These are phyloP conservation scores for Chrysosporium queenslandicum DNA, from an alignment of 2,329 filamentous ascomycete genomes.

Conservation along the genomic window DNA sequence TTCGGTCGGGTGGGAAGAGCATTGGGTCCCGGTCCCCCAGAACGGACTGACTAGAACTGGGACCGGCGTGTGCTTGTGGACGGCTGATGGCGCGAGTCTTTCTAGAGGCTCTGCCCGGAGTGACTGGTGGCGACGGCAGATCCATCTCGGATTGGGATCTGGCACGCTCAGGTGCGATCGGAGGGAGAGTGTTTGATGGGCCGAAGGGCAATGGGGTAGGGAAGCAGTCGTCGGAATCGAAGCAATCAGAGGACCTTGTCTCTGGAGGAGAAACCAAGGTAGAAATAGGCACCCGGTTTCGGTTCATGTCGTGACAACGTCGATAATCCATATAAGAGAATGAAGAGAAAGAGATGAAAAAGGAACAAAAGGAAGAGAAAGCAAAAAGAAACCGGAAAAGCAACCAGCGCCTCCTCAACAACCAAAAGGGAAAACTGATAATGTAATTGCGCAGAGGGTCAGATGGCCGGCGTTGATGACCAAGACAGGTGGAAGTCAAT, in stretches of 20 bases:
- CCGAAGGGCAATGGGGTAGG: slow-evolving; percentile 11
- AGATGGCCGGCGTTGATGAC: slow-evolving; percentile 20
- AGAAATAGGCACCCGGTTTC: slow-evolving; percentile 35
- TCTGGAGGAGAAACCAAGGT: slow-evolving; percentile 41
- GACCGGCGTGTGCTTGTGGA: slow-evolving; percentile 21
- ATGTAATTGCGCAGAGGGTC: too few relatives aligned
- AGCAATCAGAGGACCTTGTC: slow-evolving; percentile 43
- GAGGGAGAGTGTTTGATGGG: slow-evolving; percentile 27
- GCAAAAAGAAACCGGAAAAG: slow-evolving; percentile 8
- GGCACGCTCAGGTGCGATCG: slow-evolving; percentile 35
- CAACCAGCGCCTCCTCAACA: slow-evolving; percentile 9
- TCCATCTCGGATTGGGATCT: slow-evolving; percentile 36
- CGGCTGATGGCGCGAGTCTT: slow-evolving; percentile 28
- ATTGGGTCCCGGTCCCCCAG: slow-evolving; percentile 33
- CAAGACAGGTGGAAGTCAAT: slow-evolving; percentile 24
- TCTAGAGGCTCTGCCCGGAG: slow-evolving; percentile 36
- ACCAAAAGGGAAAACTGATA: not conserved
- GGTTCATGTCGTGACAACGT: slow-evolving; percentile 28
- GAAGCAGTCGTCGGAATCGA: slow-evolving; percentile 25
- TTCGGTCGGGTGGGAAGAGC: slow-evolving; percentile 33
- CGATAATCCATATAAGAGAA: not conserved
- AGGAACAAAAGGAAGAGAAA: slow-evolving; percentile 1
- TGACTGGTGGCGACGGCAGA: slow-evolving; percentile 38
- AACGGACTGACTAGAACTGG: slow-evolving; percentile 23
- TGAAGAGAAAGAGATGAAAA: slow-evolving; percentile 4